phyloP scores from a whole-genome alignment of 495 filamentous ascomycete genomes.

The Glarea lozoyensis region DNA sequence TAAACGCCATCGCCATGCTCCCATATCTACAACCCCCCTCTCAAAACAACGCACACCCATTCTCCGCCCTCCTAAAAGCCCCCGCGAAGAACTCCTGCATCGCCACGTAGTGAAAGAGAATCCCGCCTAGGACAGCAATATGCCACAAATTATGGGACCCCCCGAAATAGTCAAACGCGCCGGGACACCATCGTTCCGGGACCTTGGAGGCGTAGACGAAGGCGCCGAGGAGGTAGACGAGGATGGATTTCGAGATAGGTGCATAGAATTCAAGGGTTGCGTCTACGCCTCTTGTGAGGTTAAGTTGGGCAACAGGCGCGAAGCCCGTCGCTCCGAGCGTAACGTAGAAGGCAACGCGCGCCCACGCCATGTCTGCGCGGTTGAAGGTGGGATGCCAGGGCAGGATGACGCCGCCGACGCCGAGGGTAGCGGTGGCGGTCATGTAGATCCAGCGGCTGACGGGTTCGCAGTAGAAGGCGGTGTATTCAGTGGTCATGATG shows the following conservation, averaged over 20 bases:
- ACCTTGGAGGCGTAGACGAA: constrained; percentile 87
- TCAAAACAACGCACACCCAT: constrained; percentile 31
- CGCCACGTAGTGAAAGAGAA: constrained; percentile 88
- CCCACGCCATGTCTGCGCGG: constrained; percentile 82
- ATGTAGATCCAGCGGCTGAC: constrained; percentile 83
- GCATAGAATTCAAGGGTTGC: constrained; percentile 83
- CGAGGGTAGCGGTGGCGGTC: constrained; percentile 66
- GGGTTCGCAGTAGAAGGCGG: constrained; percentile 96
- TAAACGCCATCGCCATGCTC: constrained; percentile 4
- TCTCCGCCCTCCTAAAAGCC: constrained; percentile 66
- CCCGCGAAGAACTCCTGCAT: constrained; percentile 91
- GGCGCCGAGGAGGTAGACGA: constrained; percentile 81
- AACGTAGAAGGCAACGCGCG: constrained; percentile 85
- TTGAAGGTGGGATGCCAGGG: constrained; percentile 98
- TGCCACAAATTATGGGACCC: constrained; percentile 98
- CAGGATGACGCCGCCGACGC: constrained; percentile 80
- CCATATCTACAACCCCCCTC: neutral
- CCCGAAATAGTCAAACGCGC: constrained; percentile 88
- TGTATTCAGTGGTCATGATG: constrained; percentile 98
- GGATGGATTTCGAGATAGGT: constrained; percentile 73
- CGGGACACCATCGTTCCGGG: constrained; percentile 87
- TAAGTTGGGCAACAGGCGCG: constrained; percentile 77
- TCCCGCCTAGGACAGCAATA: constrained; percentile 89
- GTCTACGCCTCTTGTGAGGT: constrained; percentile 58
- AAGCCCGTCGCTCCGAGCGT: constrained; percentile 85